phyloP scores from a whole-genome alignment of 257 asterid genomes.

The Solanum chiquidenum region DNA sequence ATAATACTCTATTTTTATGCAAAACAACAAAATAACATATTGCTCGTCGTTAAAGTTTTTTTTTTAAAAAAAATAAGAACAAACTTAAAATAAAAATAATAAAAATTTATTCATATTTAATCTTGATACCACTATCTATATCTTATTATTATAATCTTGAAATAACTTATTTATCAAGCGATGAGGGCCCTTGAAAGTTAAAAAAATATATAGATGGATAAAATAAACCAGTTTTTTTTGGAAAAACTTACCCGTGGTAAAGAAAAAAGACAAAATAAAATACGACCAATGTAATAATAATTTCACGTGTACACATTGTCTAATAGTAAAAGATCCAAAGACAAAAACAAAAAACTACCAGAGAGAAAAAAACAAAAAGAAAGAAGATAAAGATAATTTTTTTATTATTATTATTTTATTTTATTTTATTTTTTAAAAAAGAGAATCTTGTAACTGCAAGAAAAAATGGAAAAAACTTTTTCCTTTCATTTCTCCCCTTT shows the following conservation, averaged over 20 bases:
- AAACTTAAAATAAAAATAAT: no score
- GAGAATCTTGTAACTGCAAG: background rate
- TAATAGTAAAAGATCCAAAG: slow-evolving; percentile 39
- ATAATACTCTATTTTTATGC: background rate
- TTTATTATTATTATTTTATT: background rate
- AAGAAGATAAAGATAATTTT: background rate
- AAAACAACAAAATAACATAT: background rate
- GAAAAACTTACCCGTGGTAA: background rate
- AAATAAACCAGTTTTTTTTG: no score
- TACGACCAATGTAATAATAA: background rate
- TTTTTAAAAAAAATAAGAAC: no score
- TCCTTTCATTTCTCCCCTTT: background rate
- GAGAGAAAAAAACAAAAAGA: background rate
- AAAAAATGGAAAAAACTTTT: background rate
- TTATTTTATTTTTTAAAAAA: no score
- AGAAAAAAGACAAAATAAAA: background rate
- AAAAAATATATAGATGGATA: no score
- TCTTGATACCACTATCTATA: background rate
- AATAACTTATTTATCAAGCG: no score
- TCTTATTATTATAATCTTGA: no score
- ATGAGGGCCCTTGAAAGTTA: no score
- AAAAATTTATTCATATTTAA: background rate
- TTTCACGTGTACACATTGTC: slow-evolving; percentile 56
- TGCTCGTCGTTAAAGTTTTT: background rate
- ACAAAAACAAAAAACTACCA: slow-evolving; percentile 23